These are phyloP conservation scores for Adansonia rubrostipa DNA, from an alignment of 441 rosid species.

Conservation along the genomic window DNA sequence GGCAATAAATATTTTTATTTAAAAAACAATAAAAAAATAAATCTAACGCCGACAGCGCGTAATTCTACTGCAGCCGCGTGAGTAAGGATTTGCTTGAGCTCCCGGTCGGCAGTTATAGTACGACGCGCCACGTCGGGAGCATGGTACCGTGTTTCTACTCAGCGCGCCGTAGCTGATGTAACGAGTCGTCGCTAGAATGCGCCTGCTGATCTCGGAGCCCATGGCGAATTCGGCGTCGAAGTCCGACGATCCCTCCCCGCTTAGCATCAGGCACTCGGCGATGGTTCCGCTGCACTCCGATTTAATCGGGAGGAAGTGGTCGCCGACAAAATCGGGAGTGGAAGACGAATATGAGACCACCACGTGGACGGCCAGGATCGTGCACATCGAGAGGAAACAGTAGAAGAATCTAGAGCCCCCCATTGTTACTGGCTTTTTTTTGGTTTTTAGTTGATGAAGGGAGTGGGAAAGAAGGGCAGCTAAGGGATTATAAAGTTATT, in stretches of 20 bases:
- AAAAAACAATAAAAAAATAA: not conserved
- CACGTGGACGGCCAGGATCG: constrained; percentile 49
- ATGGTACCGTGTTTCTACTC: constrained; percentile 69
- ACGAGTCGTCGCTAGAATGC: constrained; percentile 59
- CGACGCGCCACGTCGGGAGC: constrained; percentile 86
- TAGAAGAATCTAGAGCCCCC: constrained; percentile 33
- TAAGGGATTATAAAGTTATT: constrained; percentile 26
- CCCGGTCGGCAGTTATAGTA: constrained; percentile 82
- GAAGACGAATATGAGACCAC: constrained; percentile 34
- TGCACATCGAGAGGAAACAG: constrained; percentile 34
- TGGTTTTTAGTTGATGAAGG: not conserved
- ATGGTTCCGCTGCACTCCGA: constrained; percentile 67
- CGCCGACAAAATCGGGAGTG: constrained; percentile 35
- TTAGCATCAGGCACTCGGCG: constrained; percentile 61
- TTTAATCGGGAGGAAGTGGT: constrained; percentile 39
- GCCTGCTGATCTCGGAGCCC: constrained; percentile 73
- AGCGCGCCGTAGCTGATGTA: constrained; percentile 89
- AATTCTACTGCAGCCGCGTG: constrained; percentile 71
- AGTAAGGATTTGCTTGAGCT: constrained; percentile 76
- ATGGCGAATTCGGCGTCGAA: constrained; percentile 53
- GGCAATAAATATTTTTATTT: not conserved
- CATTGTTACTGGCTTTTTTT: constrained; percentile 36
- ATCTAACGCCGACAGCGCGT: constrained; percentile 67
- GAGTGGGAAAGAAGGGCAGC: constrained; percentile 2
- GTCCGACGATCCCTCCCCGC: constrained; percentile 35